phyloP scores from a whole-genome alignment of 768 basidiomycete species.

The Cystoderma amianthinum region DNA sequence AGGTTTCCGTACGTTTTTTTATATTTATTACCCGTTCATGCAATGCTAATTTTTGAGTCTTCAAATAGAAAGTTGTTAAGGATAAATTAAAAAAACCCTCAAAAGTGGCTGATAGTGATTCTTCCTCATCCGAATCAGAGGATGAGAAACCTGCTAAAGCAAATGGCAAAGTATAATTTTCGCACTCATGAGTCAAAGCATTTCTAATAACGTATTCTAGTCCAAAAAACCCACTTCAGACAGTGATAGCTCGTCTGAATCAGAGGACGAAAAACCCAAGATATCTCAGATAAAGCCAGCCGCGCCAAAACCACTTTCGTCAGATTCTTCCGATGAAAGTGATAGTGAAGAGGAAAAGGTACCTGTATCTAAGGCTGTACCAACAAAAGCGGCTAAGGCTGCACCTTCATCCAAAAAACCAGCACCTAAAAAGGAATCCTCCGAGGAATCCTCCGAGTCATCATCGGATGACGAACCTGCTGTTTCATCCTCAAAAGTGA shows the following conservation, averaged over 20 bases:
- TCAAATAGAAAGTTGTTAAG: constrained; percentile 10
- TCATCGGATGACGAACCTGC: constrained; percentile 13
- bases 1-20: constrained; percentile 21
- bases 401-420: constrained; percentile 4
- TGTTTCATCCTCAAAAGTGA: constrained; percentile 11
- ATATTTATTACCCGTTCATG: constrained; percentile 1
- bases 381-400: constrained; percentile 7
- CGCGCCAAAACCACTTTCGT: constrained; percentile 23
- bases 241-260: constrained; percentile 34
- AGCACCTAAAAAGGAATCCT: constrained; percentile 8
- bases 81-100: constrained; percentile 17
- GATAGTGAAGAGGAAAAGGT: constrained; percentile 26
- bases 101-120: constrained; percentile 20
- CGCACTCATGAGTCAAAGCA: constrained; percentile 4
- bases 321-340: constrained; percentile 22
- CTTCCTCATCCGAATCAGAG: constrained; percentile 20
- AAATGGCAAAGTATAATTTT: constrained; percentile 24
- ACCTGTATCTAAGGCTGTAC: constrained; percentile 16
- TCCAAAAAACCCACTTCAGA: constrained; percentile 30
- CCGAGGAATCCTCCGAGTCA: constrained; percentile 8
- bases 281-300: constrained; percentile 39
- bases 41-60: background rate
- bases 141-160: constrained; percentile 20
- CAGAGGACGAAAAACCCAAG: constrained; percentile 54
- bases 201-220: constrained; percentile 5